Base-by-base conservation (phyloP, 1,284 basidiomycete genomes). In the Microbotryum silenes-acaulis region DNA sequence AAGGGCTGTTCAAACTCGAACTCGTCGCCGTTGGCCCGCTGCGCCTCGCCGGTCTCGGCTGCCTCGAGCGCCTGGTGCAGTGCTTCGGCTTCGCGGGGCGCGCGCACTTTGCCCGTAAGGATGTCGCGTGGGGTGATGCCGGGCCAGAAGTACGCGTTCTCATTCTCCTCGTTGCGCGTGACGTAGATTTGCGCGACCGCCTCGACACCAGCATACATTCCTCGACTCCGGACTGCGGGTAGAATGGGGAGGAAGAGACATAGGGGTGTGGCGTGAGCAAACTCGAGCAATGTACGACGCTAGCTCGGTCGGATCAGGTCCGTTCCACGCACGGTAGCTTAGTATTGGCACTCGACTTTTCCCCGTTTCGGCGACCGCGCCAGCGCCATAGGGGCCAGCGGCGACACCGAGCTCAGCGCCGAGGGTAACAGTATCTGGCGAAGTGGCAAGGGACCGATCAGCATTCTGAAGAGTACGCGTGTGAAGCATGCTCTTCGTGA, bases 41-140 rank as follows among this genome's bases (percentile, higher is more conserved):
- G 81, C 0, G 81, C 80, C 16, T 69, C 65, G n/a, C 81, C 81
- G 0, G 75, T 71, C 60, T 80, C 79, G n/a, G 81, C 80, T 57
- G 80, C 80, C 10, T 73, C 63, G 6, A 82, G 71, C 0, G 80
- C 79, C 10, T 72, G 48, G 53, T 76, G 72, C 7, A 82, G 73
- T 1, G 72, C 62, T 12, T 73, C 74, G 1, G 77, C 79, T 65
- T 78, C 76, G 3, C 69, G 72, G 0, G 81, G 81, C 3, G 78
- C 72, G 6, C 73, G 64, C 37, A 77, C 78, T 65, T 77, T 77
- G 20, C 78, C 78, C 42, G 45, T 29, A n/a, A 55, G 51, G 42
- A 79, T 78, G 56, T 78, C 77, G 0, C 72, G 68, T 8, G 77
- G 76, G 57, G 75, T 76, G 60, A 79, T 67, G 0, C 77, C 76